Conservation (phyloP, 1,284 basidiomycete species). For the Schizophyllum amplum region DNA sequence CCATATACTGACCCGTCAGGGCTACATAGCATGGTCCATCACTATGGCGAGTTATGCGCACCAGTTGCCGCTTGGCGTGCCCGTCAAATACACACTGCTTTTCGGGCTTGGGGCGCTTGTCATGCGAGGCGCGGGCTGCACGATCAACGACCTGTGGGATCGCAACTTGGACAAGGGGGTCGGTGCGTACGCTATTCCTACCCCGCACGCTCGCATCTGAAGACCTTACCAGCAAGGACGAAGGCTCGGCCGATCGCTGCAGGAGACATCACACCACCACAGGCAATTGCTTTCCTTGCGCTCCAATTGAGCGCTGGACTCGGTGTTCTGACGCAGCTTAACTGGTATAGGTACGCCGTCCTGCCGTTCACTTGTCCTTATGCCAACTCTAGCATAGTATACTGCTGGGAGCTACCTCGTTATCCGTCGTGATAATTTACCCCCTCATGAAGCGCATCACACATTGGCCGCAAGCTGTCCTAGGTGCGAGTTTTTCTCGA, state of each 20-base stretch:
- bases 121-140: constrained; percentile 98
- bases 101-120: constrained; percentile 90
- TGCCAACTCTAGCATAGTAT: constrained; percentile 47
- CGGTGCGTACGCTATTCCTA: constrained; percentile 45
- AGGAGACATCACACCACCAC: constrained; percentile 71
- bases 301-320: constrained; percentile 80
- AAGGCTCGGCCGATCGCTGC: constrained; percentile 60
- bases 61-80: constrained; percentile 54
- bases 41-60: constrained; percentile 86
- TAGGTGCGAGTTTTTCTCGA: constrained; percentile 44
- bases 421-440: constrained; percentile 84
- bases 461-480: constrained; percentile 92
- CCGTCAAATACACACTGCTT: constrained; percentile 70
- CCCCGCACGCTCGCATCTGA: constrained; percentile 1
- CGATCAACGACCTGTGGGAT: constrained; percentile 99
- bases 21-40: constrained; percentile 80
- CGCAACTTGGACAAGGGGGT: constrained; percentile 85
- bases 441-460: constrained; percentile 98
- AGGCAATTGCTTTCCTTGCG: constrained; percentile 81
- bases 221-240: constrained; percentile 29
- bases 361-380: background rate
- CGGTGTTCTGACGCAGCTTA: constrained; percentile 87
- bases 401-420: constrained; percentile 82
- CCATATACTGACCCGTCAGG: constrained; percentile 1
- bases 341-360: constrained; percentile 81